Base-by-base conservation (phyloP, 495 filamentous ascomycete genomes). In the Penicillium longicatenatum region DNA sequence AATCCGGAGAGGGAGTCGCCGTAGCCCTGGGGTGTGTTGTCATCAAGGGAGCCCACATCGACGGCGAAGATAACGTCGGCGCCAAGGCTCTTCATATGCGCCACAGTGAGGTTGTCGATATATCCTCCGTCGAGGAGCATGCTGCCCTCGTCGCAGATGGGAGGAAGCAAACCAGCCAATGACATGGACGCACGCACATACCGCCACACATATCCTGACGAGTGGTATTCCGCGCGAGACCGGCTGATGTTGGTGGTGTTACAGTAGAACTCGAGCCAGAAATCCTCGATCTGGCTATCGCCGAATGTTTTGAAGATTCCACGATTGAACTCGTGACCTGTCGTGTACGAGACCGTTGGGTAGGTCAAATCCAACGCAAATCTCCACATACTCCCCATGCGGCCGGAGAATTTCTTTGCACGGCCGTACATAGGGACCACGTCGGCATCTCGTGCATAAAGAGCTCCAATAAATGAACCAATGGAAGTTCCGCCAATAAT, bases 261-360 rank as follows among this genome's bases (percentile, higher is more conserved):
- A 80, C 95, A 98, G 79, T 98, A 98, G 74, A 92, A 98, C 57
- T 96, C 91, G 16, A 98, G 84, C 94, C 94, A 98, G 69, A 98
- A 97, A 69, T 98, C 95, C 74, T 98, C 94, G 53, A 98, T 98
- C 70, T 97, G 94, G 37, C 89, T 88, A 59, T 96, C 90, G 9
- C 92, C 93, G 71, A 98, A 96, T 0, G 94, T 92, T 74, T 98
- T 98, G 84, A 98, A 98, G 66, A 98, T 97, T 11, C 95, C 95
- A 4, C 94, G 90, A 68, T 98, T 98, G 83, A 98, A 98, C 65
- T 98, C 94, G 70, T 98, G 94, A 4, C 94, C 94, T 0, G 94
- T 98, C 7, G 94, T 98, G 72, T 98, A 98, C 14, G 93, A 96
- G 20, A 85, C 86, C 16, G 91, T 93, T 0, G 94, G 94, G 71